Percentiles rank a stretch among this genome's conserved stretches.
These are phyloP conservation scores for Fusarium sacchari DNA, from an alignment of 2,329 filamentous ascomycete genomes.

Conservation along the genomic window DNA sequence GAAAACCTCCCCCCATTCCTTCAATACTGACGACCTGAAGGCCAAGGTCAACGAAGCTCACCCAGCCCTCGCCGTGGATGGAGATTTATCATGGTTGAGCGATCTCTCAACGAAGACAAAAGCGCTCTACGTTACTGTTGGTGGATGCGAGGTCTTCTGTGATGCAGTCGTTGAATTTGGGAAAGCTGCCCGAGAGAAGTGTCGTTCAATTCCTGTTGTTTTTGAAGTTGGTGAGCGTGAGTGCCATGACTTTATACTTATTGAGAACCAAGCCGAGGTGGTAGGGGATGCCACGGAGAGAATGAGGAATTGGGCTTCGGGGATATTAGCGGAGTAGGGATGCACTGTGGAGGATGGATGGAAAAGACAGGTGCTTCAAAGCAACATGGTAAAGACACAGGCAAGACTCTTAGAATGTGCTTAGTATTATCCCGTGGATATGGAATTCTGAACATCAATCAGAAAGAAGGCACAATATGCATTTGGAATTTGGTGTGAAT, in stretches of 20 bases:
- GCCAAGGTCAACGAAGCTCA: neutral
- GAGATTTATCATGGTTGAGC: neutral
- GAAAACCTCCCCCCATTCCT: neutral
- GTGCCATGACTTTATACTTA: neutral
- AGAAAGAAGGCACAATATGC: no score
- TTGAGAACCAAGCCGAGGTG: neutral
- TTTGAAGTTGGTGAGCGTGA: neutral
- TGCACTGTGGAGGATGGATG: neutral
- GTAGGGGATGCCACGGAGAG: neutral
- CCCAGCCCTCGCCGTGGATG: neutral
- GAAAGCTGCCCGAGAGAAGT: neutral
- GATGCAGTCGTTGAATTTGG: neutral
- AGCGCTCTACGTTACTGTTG: neutral
- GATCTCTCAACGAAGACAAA: neutral
- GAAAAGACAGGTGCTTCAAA: fast-evolving
- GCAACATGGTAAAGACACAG: neutral
- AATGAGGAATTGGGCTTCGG: neutral
- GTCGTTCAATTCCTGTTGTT: neutral
- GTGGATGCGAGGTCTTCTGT: neutral
- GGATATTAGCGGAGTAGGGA: neutral
- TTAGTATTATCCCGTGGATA: no score
- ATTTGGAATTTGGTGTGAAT: no score
- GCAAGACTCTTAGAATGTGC: no score
- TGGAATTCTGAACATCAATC: no score
- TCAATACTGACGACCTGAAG: fast-evolving